Conservation (phyloP, 2,329 filamentous ascomycete species). For the Stachybotrys chartarum region DNA sequence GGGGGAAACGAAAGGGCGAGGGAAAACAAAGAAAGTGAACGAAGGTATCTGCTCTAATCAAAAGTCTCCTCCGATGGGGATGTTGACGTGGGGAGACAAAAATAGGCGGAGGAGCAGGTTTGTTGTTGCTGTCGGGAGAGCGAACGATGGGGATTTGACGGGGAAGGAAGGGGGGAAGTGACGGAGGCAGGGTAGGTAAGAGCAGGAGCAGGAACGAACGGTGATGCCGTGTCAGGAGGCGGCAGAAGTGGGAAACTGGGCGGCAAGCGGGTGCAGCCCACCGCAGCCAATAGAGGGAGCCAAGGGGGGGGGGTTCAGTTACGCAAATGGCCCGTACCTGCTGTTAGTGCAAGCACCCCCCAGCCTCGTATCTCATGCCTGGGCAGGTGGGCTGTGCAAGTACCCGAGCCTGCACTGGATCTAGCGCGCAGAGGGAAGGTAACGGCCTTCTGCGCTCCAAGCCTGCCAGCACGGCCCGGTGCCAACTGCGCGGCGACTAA, state of each 20-base stretch:
- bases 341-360: not conserved
- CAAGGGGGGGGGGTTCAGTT: not conserved
- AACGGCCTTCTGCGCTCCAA: not conserved
- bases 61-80: not conserved
- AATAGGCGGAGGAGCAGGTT: not conserved
- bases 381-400: not conserved
- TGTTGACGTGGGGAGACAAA: not conserved
- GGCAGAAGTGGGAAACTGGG: not conserved
- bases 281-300: not conserved
- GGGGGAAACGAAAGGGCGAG: conserved; percentile 7
- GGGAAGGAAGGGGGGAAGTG: not conserved
- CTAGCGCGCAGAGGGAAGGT: not conserved
- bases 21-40: not conserved
- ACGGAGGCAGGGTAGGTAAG: not conserved
- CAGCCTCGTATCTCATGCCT: not conserved
- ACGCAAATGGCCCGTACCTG: not conserved
- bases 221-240: not conserved
- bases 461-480: too few relatives aligned
- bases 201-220: not conserved
- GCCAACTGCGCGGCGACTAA: too few relatives aligned
- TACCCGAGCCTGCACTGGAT: not conserved
- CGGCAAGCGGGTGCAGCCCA: not conserved
- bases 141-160: not conserved
- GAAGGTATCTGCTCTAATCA: not conserved
- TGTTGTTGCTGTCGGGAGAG: not conserved